phyloP scores from a whole-genome alignment of 768 basidiomycete species.

The Termitomyces sp. region DNA sequence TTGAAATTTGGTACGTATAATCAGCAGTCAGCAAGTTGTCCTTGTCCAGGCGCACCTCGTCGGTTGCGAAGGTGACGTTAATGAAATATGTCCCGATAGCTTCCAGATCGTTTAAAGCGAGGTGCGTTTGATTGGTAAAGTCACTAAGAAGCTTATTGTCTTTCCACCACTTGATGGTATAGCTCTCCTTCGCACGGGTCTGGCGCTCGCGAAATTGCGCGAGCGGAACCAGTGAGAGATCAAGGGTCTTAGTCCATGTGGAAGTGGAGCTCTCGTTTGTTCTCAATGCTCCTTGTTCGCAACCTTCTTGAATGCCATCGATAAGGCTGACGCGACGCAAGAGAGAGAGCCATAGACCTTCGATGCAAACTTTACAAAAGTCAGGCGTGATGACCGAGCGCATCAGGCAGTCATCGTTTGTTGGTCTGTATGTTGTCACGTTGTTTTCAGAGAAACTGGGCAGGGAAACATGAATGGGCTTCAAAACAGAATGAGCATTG shows the following conservation, averaged over 20 bases:
- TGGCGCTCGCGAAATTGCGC: slow-evolving; percentile 44
- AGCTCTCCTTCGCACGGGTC: slow-evolving; percentile 36
- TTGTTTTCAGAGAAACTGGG: slow-evolving; percentile 59
- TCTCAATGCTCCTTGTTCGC: slow-evolving; percentile 15
- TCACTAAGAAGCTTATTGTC: slow-evolving; percentile 36
- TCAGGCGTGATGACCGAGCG: slow-evolving; percentile 61
- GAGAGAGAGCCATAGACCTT: slow-evolving; percentile 68
- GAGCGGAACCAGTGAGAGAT: slow-evolving; percentile 52
- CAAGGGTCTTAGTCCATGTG: slow-evolving; percentile 27
- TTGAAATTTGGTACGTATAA: slow-evolving; percentile 4
- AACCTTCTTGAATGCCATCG: slow-evolving; percentile 42
- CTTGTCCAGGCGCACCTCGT: slow-evolving; percentile 49
- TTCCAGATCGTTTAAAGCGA: slow-evolving; percentile 31
- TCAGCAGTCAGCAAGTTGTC: slow-evolving; percentile 17
- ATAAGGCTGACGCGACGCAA: slow-evolving; percentile 55
- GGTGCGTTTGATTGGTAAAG: slow-evolving; percentile 44
- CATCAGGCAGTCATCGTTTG: slow-evolving; percentile 82
- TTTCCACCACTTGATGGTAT: slow-evolving; percentile 50
- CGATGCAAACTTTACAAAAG: slow-evolving; percentile 70
- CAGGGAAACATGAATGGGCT: background rate
- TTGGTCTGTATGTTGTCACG: slow-evolving; percentile 69
- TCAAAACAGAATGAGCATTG: background rate
- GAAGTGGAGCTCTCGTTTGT: background rate
- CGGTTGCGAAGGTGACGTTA: slow-evolving; percentile 44
- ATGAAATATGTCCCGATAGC: slow-evolving; percentile 38